Evolutionary conservation across 2,329 filamentous ascomycete genomes (phyloP), one percentile per base, ranked within the genome.

Genomic region (Colletotrichum musicola): DNA sequence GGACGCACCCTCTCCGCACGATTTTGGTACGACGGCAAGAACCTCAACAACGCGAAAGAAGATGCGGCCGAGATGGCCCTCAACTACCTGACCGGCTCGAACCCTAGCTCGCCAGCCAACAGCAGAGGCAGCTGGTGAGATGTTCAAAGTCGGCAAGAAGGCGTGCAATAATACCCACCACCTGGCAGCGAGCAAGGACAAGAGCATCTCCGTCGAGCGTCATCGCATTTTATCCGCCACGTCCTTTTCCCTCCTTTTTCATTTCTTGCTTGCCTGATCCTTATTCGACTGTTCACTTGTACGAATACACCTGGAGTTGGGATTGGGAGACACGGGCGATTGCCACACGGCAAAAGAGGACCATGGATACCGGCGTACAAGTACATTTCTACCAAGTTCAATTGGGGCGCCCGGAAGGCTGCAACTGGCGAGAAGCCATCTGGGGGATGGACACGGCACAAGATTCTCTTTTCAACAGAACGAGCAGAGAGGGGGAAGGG

Each of bases 21-120:
- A 71, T 97, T 90, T 81, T 97, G 93, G 93, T 97, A 97, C 81
- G 94, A 97, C 79, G 94, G 94, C 70, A 90, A 93, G 77, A 94
- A 93, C 77, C 86, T 95, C 79, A 89, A 95, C 84, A 97, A 97
- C 76, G 94, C 94, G 67, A 91, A 89, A 81, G 94, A 97, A 80
- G 94, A 97, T 78, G 94, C 93, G n/a, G 94, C 94, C 72, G 93
- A 97, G 81, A 87, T 92, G 70, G 94, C 94, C 27, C 79, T 92
- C 69, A 87, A 85, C 75, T 87, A 85, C 80, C 79, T 93, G 62
- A 81, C 73, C 64, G 78, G 77, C 57, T 81, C 79, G 64, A 80
- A 75, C 56, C 77, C 81, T n/a, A 81, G 74, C 65, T 84, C 82
- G 20, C 81, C 82, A 7, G 76, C 79, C 22, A 79, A 72, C 60